Evolutionary conservation across 139 green algal species (phyloP).

Genomic region (Chlorella sp.): DNA sequence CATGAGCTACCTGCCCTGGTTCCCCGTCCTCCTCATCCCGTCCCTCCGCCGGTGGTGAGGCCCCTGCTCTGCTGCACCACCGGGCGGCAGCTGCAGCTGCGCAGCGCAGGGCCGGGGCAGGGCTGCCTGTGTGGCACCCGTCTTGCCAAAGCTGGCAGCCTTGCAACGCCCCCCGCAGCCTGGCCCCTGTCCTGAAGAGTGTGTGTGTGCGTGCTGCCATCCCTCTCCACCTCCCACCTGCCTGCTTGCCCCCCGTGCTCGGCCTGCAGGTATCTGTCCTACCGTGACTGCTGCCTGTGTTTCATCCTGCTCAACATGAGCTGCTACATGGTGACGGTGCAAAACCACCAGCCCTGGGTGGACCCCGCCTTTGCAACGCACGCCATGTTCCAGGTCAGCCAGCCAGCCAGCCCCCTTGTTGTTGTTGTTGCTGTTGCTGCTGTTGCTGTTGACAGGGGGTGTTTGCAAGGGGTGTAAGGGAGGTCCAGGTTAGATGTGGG

Average conservation of each 20-base stretch:
- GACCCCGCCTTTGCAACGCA: not conserved
- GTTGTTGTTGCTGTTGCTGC: no score
- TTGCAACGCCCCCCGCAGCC: no score
- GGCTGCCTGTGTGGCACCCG: not conserved
- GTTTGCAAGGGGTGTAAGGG: no score
- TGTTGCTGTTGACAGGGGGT: no score
- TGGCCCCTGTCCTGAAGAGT: not conserved
- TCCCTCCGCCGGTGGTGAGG: not conserved
- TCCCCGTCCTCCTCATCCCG: not conserved
- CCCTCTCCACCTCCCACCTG: no score
- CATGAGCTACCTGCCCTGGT: not conserved
- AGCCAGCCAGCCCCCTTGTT: no score
- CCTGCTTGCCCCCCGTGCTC: not conserved
- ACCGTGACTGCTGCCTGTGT: not conserved
- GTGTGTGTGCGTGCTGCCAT: not conserved
- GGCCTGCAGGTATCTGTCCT: not conserved
- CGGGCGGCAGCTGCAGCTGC: no score
- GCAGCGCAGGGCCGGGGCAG: no score
- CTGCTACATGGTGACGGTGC: not conserved
- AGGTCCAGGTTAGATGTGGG: no score
- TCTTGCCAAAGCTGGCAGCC: no score
- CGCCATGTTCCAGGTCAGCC: not conserved
- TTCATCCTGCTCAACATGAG: not conserved
- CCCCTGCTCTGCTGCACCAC: no score
- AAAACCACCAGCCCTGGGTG: slow-evolving; percentile 9